Conservation (phyloP, 805 yeast genomes). For the Cyberlindnera bimundalis region DNA sequence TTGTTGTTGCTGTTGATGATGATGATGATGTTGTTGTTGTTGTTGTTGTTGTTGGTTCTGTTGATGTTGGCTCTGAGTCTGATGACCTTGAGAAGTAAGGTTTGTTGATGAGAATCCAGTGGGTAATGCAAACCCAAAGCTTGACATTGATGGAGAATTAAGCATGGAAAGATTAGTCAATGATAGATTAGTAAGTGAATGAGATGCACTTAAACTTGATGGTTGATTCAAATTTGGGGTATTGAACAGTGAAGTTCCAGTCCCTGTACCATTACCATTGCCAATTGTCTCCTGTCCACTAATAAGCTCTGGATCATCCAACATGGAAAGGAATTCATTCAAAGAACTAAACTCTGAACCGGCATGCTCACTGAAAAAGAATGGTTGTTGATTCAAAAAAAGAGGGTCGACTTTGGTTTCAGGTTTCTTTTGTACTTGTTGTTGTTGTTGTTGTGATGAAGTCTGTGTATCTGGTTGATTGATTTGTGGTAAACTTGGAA, state of each 20-base stretch:
- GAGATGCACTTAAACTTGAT: conserved; percentile 19
- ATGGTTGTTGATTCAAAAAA: conserved; percentile 54
- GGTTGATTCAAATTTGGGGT: conserved; percentile 7
- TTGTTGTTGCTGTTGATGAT: conserved; percentile 8
- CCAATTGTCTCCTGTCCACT: conserved; percentile 32
- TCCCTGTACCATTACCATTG: conserved; percentile 1
- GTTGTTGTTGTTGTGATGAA: no score
- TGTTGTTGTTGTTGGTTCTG: conserved; percentile 14
- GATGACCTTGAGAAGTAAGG: conserved; percentile 9
- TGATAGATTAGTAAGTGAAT: conserved; percentile 28
- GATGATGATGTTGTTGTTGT: conserved; percentile 10
- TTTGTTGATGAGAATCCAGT: conserved; percentile 9
- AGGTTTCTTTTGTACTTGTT: conserved; percentile 5
- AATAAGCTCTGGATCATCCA: conserved; percentile 78
- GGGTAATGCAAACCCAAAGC: conserved; percentile 12
- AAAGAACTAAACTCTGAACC: conserved; percentile 89
- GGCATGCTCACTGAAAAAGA: conserved; percentile 86
- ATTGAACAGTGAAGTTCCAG: conserved; percentile 10
- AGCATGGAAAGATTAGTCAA: conserved; percentile 22
- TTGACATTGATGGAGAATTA: conserved; percentile 23
- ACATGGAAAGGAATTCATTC: conserved; percentile 84
- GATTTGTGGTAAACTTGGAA: not conserved
- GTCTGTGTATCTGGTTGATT: no score
- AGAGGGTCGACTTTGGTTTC: conserved; percentile 16
- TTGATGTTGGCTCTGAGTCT: conserved; percentile 10